phyloP scores from a whole-genome alignment of 2,329 filamentous ascomycete genomes.

The Gaeumannomyces sp. region DNA sequence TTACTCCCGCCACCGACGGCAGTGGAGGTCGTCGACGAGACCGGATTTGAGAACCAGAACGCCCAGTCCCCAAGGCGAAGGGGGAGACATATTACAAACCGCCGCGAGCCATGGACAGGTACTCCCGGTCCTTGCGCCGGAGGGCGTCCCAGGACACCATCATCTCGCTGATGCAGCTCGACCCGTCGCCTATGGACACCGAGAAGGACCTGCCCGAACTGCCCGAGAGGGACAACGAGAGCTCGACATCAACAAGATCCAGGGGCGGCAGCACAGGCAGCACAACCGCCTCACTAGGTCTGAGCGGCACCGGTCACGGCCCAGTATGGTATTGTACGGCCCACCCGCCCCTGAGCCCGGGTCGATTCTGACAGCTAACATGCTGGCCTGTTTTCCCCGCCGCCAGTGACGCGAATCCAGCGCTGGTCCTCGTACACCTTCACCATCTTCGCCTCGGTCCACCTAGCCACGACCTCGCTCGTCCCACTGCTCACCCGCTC shows the following conservation, averaged over 20 bases:
- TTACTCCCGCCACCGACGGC: no score
- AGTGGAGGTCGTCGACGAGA: background rate
- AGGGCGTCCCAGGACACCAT: constrained; percentile 48
- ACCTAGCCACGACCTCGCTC: constrained; percentile 75
- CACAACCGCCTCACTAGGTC: constrained; percentile 39
- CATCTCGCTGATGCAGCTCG: constrained; percentile 67
- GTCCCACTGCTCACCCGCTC: constrained; percentile 71
- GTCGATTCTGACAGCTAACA: background rate
- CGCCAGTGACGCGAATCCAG: constrained; percentile 66
- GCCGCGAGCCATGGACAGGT: constrained; percentile 22
- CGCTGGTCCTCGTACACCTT: constrained; percentile 86
- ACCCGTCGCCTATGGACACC: constrained; percentile 66
- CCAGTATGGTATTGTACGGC: constrained; percentile 69
- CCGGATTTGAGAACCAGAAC: background rate
- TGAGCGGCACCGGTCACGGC: constrained; percentile 58
- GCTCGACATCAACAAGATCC: constrained; percentile 6
- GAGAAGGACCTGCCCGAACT: constrained; percentile 41
- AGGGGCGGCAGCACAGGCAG: background rate
- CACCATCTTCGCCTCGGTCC: constrained; percentile 67
- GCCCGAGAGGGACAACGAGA: constrained; percentile 25
- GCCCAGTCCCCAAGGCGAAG: background rate
- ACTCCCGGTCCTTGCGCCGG: constrained; percentile 26
- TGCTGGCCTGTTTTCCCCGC: background rate
- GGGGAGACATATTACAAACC: background rate
- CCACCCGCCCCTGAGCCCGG: background rate